Evolutionary conservation across 75 land plant genomes (phyloP).

Genomic region (Selaginella moellendorffii): DNA sequence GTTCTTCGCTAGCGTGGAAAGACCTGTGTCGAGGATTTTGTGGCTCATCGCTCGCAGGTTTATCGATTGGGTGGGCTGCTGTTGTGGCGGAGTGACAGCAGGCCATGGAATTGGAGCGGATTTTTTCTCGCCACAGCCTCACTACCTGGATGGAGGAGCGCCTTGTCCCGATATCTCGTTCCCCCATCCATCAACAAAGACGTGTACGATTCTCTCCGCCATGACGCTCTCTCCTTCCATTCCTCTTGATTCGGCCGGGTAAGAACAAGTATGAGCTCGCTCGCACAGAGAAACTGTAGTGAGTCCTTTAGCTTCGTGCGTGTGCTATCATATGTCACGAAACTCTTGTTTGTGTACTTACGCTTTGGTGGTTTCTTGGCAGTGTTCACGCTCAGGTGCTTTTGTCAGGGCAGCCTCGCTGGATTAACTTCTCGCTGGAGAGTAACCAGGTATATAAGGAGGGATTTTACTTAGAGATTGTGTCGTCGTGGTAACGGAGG

Average conservation of each 20-base stretch:
- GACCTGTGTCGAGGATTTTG: neutral
- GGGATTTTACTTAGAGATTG: neutral
- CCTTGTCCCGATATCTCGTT: slow-evolving; percentile 44
- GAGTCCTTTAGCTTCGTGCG: neutral
- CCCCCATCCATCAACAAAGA: slow-evolving; percentile 36
- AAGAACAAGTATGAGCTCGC: too few species aligned
- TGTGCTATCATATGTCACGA: neutral
- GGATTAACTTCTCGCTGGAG: neutral
- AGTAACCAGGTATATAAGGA: neutral
- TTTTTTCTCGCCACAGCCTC: slow-evolving; percentile 15
- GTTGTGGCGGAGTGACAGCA: slow-evolving; percentile 43
- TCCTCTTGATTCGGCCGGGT: slow-evolving; percentile 44
- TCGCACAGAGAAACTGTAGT: too few species aligned
- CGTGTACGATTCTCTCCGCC: slow-evolving; percentile 40
- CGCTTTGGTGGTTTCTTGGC: neutral
- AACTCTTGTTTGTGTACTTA: too few species aligned
- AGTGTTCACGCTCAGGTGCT: slow-evolving; percentile 10
- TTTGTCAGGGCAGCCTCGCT: slow-evolving; percentile 1
- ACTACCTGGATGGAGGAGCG: slow-evolving; percentile 21
- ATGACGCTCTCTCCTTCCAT: slow-evolving; percentile 41
- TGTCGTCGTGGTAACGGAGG: neutral
- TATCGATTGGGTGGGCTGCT: slow-evolving; percentile 60
- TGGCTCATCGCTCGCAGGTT: slow-evolving; percentile 20
- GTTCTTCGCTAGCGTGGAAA: too few species aligned
- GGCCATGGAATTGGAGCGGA: slow-evolving; percentile 2